A percentile compares a stretch with the other conserved stretches of the same genome.
These are phyloP conservation scores for Dipteronia sinensis DNA, from an alignment of 345 rosid species.

Conservation along the genomic window DNA sequence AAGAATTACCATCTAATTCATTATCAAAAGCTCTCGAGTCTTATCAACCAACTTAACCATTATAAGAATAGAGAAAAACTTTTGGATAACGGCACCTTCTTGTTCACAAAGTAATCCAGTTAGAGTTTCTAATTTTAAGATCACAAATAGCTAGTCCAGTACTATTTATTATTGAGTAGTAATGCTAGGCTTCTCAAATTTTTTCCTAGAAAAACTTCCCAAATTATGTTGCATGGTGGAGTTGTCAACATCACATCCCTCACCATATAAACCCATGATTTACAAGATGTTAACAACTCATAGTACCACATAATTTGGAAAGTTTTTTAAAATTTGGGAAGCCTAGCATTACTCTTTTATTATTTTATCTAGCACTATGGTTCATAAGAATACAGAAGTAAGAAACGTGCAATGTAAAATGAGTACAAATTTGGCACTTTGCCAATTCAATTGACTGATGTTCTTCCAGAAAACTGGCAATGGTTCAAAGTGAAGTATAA, in stretches of 20 bases:
- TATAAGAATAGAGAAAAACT: not conserved
- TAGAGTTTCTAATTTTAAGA: not conserved
- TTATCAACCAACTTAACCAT: not conserved
- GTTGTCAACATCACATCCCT: too few species aligned
- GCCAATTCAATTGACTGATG: not conserved
- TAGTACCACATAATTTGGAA: too few species aligned
- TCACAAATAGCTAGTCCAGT: not conserved
- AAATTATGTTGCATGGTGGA: too few species aligned
- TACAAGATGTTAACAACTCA: too few species aligned
- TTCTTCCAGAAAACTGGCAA: not conserved
- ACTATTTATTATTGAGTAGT: too few species aligned
- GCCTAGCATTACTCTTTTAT: too few species aligned
- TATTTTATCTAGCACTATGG: not conserved
- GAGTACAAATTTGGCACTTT: not conserved
- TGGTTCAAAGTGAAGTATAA: not conserved
- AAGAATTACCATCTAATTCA: not conserved
- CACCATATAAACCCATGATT: too few species aligned
- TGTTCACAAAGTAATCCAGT: not conserved
- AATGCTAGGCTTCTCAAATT: too few species aligned
- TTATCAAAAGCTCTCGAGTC: not conserved
- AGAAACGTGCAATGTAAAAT: not conserved
- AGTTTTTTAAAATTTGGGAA: too few species aligned
- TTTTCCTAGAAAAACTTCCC: too few species aligned
- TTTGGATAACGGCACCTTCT: not conserved
- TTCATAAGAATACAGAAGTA: not conserved